A percentile compares a stretch with the other conserved stretches of the same genome.
Evolutionary conservation across 2,329 filamentous ascomycete species (phyloP).

Genomic region (Calonectria crousiana): DNA sequence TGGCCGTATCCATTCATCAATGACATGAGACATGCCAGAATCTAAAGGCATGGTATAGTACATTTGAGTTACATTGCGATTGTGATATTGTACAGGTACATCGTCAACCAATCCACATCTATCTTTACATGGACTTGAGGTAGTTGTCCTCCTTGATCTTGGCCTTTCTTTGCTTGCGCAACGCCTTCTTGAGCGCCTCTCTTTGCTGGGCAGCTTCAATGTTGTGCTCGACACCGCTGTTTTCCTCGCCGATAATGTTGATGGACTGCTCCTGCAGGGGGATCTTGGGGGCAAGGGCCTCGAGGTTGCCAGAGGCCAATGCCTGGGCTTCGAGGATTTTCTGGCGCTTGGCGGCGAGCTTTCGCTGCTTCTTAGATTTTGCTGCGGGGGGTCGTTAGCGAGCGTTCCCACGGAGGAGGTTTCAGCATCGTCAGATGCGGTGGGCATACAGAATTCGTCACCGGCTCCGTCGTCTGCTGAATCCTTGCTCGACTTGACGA

Average conservation of each 20-base stretch:
- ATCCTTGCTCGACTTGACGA: conserved; percentile 65
- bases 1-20: neutral
- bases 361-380: conserved; percentile 87
- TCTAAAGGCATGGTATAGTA: conserved; percentile 41
- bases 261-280: conserved; percentile 83
- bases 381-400: conserved; percentile 59
- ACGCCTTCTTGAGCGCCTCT: conserved; percentile 74
- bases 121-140: conserved; percentile 79
- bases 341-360: conserved; percentile 75
- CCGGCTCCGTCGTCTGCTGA: conserved; percentile 68
- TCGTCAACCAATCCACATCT: conserved; percentile 23
- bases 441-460: conserved; percentile 82
- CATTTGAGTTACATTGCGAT: conserved; percentile 37
- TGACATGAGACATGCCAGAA: conserved; percentile 28
- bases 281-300: conserved; percentile 75
- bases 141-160: conserved; percentile 90
- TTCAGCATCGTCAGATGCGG: neutral
- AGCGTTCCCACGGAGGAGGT: neutral
- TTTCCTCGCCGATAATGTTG: conserved; percentile 72
- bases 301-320: conserved; percentile 74
- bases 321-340: conserved; percentile 69
- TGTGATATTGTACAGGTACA: conserved; percentile 43
- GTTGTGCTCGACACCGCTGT: conserved; percentile 58
- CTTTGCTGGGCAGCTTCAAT: conserved; percentile 64
- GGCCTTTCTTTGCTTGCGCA: conserved; percentile 80